phyloP scores from a whole-genome alignment of 2,329 filamentous ascomycete genomes.

The Fusarium fujikuroi region DNA sequence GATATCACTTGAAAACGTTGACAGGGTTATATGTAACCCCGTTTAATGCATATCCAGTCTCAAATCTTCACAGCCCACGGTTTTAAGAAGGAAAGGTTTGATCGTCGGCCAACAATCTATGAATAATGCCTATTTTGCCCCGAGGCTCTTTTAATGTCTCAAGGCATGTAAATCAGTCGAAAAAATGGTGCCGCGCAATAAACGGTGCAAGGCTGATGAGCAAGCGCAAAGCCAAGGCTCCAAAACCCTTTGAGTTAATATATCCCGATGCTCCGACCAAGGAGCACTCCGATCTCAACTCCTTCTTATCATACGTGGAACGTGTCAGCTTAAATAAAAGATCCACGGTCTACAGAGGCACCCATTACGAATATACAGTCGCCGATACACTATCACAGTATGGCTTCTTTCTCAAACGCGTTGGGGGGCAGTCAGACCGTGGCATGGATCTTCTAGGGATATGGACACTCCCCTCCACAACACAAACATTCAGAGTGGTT shows the following conservation, averaged over 20 bases:
- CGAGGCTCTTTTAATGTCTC: slow-evolving; percentile 7
- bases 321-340: slow-evolving; percentile 63
- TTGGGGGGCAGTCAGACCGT: slow-evolving; percentile 73
- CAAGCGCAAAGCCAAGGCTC: neutral
- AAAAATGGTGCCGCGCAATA: neutral
- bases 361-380: slow-evolving; percentile 80
- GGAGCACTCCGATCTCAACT: slow-evolving; percentile 70
- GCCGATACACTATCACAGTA: slow-evolving; percentile 65
- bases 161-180: neutral
- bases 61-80: neutral
- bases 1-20: neutral
- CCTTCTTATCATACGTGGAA: slow-evolving; percentile 73
- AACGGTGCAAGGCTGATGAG: slow-evolving; percentile 15
- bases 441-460: slow-evolving; percentile 80
- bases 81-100: neutral
- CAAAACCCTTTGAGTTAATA: slow-evolving; percentile 32
- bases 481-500: slow-evolving; percentile 57
- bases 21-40: neutral
- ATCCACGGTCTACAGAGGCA: slow-evolving; percentile 75
- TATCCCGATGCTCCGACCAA: slow-evolving; percentile 59
- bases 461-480: slow-evolving; percentile 65
- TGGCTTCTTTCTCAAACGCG: slow-evolving; percentile 72
- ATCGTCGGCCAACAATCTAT: neutral
- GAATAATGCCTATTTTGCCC: slow-evolving; percentile 28
- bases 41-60: slow-evolving; percentile 28